phyloP scores from a whole-genome alignment of 1,139 yeast species.

The Kurtzmaniella natalensis region DNA sequence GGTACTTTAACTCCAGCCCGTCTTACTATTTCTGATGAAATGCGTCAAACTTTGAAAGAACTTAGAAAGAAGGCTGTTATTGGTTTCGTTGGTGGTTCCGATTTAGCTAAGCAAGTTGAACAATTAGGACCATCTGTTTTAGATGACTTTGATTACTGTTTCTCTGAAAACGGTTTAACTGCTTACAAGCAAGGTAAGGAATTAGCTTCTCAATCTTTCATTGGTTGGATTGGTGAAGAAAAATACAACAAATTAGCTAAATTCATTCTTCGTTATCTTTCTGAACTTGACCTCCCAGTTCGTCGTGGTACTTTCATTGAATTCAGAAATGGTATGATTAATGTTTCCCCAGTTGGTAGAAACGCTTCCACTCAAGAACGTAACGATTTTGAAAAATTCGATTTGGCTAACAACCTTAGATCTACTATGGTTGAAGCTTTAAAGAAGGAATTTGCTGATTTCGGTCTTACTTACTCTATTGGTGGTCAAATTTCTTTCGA shows the following conservation, averaged over 20 bases:
- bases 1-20: slow-evolving; percentile 99
- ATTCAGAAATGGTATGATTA: slow-evolving; percentile 99
- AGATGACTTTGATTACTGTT: slow-evolving; percentile 86
- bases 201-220: slow-evolving; percentile 89
- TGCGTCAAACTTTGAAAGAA: slow-evolving; percentile 62
- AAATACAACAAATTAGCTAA: slow-evolving; percentile 84
- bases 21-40: slow-evolving; percentile 73
- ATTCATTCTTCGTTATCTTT: slow-evolving; percentile 78
- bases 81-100: slow-evolving; percentile 99
- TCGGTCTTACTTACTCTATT: slow-evolving; percentile 87
- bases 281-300: slow-evolving; percentile 84
- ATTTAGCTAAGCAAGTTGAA: slow-evolving; percentile 89
- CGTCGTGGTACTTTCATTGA: slow-evolving; percentile 98
- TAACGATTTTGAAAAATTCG: slow-evolving; percentile 83
- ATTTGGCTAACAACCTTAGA: slow-evolving; percentile 76
- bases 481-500: slow-evolving; percentile 99
- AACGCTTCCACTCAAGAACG: slow-evolving; percentile 94
- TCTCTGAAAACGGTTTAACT: slow-evolving; percentile 96
- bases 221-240: slow-evolving; percentile 92
- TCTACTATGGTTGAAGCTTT: slow-evolving; percentile 78
- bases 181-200: slow-evolving; percentile 89
- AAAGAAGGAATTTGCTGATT: slow-evolving; percentile 76
- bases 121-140: slow-evolving; percentile 83
- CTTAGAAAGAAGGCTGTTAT: slow-evolving; percentile 88
- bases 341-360: slow-evolving; percentile 97